A percentile compares a stretch with the other conserved stretches of the same genome.
These are phyloP conservation scores for Solanum dulcamara DNA, from an alignment of 257 asterid species.

Conservation along the genomic window DNA sequence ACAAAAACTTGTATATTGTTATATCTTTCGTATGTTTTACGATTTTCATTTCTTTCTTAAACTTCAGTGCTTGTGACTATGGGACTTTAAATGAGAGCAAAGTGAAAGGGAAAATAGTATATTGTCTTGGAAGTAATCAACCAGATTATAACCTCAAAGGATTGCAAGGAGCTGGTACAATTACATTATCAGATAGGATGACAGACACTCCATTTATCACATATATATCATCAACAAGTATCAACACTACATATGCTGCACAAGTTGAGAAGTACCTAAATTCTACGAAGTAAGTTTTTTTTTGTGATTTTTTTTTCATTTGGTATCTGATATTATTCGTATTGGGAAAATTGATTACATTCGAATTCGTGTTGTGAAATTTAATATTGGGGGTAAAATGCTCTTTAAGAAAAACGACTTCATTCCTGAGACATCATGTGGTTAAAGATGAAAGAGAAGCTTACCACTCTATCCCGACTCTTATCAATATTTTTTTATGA, in stretches of 20 bases:
- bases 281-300: conserved; percentile 35
- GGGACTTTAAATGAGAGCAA: conserved; percentile 19
- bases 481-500: too few relatives aligned
- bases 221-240: conserved; percentile 19
- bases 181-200: conserved; percentile 5
- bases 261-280: conserved; percentile 44
- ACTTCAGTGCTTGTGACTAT: conserved; percentile 36
- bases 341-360: not conserved
- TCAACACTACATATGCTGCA: conserved; percentile 16
- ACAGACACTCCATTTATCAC: conserved; percentile 23
- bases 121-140: conserved; percentile 24
- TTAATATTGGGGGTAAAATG: not conserved
- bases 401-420: not conserved
- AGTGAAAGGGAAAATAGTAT: conserved; percentile 61
- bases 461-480: not conserved
- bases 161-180: conserved; percentile 46
- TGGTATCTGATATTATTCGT: not conserved
- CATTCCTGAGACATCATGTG: not conserved
- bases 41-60: not conserved
- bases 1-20: not conserved
- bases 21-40: not conserved
- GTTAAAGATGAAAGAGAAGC: not conserved
- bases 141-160: conserved; percentile 11
- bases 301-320: not conserved
- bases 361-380: accelerated